phyloP scores from a whole-genome alignment of 805 yeast species.

The Ogataea thermomethanolica region DNA sequence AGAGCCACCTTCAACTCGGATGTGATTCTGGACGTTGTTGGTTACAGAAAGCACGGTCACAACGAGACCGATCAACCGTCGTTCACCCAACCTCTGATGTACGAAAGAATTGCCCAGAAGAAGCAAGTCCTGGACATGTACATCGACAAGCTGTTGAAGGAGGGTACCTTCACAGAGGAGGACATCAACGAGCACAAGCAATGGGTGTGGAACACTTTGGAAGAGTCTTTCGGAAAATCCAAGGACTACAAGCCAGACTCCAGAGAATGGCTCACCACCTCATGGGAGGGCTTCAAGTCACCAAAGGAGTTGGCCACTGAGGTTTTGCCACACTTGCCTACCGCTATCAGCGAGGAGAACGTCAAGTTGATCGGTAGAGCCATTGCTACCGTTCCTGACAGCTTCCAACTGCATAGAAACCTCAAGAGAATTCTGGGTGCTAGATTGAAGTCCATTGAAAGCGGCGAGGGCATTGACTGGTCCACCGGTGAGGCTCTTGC shows the following conservation, averaged over 20 bases:
- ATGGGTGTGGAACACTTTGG: slow-evolving; percentile 96
- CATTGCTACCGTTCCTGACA: slow-evolving; percentile 81
- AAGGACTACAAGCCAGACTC: slow-evolving; percentile 88
- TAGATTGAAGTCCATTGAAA: slow-evolving; percentile 77
- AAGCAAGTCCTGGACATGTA: slow-evolving; percentile 84
- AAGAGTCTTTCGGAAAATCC: slow-evolving; percentile 82
- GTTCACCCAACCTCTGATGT: slow-evolving; percentile 98
- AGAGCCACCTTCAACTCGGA: slow-evolving; percentile 95
- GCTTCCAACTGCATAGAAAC: slow-evolving; percentile 89
- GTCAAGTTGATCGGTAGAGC: slow-evolving; percentile 76
- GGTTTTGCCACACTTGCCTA: slow-evolving; percentile 92
- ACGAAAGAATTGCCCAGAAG: slow-evolving; percentile 84
- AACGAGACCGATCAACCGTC: slow-evolving; percentile 99
- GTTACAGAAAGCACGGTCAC: slow-evolving; percentile 98
- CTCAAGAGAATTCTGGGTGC: slow-evolving; percentile 87
- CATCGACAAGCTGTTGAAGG: slow-evolving; percentile 71
- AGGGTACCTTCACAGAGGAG: slow-evolving; percentile 83
- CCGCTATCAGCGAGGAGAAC: slow-evolving; percentile 71
- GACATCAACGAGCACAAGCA: slow-evolving; percentile 94
- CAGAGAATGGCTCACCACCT: slow-evolving; percentile 97
- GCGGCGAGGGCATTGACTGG: slow-evolving; percentile 97
- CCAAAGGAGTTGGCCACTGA: slow-evolving; percentile 96
- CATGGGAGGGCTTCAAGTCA: slow-evolving; percentile 98
- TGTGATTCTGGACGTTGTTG: slow-evolving; percentile 93
- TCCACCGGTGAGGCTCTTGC: slow-evolving; percentile 99